Percentiles rank a stretch among this genome's conserved stretches.
Conservation (phyloP, 2,329 filamentous ascomycete genomes). For the Didymella lethalis region DNA sequence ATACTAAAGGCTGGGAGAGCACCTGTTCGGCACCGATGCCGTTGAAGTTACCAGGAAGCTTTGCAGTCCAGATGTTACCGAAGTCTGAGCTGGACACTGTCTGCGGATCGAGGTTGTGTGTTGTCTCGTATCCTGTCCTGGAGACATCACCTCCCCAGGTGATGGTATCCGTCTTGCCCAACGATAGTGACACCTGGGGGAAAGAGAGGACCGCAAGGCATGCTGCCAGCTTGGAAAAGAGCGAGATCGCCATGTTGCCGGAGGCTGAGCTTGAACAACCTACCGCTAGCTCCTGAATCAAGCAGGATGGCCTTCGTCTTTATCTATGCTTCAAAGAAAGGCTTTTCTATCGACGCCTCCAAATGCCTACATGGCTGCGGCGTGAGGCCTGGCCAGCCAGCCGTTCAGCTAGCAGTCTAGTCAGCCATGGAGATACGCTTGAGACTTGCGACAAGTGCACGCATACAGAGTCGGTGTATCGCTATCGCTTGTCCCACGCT, state of each 20-base stretch:
- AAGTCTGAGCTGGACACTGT: constrained; percentile 65
- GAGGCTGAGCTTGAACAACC: neutral
- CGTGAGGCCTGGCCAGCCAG: neutral
- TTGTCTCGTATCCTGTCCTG: constrained; percentile 63
- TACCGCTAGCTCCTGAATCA: neutral
- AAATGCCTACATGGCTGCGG: neutral
- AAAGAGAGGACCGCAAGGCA: constrained; percentile 11
- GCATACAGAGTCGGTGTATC: neutral
- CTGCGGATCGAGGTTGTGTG: constrained; percentile 70
- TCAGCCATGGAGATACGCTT: neutral
- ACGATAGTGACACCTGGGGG: constrained; percentile 1
- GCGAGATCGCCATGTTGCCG: constrained; percentile 5
- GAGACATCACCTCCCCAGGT: constrained; percentile 68
- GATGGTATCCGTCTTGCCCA: constrained; percentile 60
- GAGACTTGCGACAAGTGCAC: neutral
- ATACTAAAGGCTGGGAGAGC: constrained; percentile 61
- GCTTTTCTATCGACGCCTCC: neutral
- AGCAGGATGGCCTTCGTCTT: constrained; percentile 3
- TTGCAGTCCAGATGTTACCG: constrained; percentile 62
- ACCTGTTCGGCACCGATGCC: constrained; percentile 60
- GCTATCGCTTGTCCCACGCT: constrained; percentile 1
- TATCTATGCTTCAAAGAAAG: constrained; percentile 1
- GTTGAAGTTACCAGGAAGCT: constrained; percentile 62
- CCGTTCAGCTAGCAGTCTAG: neutral
- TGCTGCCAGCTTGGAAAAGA: constrained; percentile 9